A percentile compares a stretch with the other conserved stretches of the same genome.
These are phyloP conservation scores for Dryas drummondii DNA, from an alignment of 306 rosid species.

Conservation along the genomic window DNA sequence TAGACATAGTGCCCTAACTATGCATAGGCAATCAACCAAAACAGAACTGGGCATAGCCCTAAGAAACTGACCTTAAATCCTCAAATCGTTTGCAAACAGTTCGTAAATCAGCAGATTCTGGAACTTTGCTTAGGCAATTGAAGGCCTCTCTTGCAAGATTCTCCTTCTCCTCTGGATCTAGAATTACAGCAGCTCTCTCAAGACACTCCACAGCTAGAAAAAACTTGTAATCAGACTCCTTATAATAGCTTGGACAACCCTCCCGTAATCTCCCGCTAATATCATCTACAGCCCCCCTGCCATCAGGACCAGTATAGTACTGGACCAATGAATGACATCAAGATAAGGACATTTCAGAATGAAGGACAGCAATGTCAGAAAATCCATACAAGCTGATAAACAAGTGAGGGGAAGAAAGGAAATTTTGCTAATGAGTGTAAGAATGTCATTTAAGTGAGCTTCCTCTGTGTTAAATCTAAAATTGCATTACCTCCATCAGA, in stretches of 20 bases:
- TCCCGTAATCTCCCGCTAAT: constrained; percentile 86
- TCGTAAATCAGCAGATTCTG: constrained; percentile 88
- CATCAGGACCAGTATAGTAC: constrained; percentile 95
- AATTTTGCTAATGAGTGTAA: constrained; percentile 16
- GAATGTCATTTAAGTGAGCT: constrained; percentile 16
- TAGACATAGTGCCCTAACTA: constrained; percentile 26
- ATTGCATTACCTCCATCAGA: constrained; percentile 80
- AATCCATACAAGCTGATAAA: constrained; percentile 4
- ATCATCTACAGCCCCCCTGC: constrained; percentile 98
- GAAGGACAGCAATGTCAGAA: constrained; percentile 20
- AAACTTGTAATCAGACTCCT: constrained; percentile 96
- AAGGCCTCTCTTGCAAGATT: constrained; percentile 89
- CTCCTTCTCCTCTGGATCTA: constrained; percentile 69
- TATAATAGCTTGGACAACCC: constrained; percentile 97
- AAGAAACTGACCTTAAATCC: constrained; percentile 72
- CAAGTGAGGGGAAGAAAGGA: not conserved
- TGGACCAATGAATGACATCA: constrained; percentile 37
- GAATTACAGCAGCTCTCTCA: constrained; percentile 85
- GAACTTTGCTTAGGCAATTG: constrained; percentile 80
- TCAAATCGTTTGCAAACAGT: constrained; percentile 95
- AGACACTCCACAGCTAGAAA: constrained; percentile 94
- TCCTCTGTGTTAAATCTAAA: constrained; percentile 27
- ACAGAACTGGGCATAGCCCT: constrained; percentile 4
- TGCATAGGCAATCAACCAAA: constrained; percentile 13
- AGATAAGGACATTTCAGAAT: constrained; percentile 24